Base-by-base conservation (phyloP, 2,329 filamentous ascomycete genomes). In the Aspergillus sergii region DNA sequence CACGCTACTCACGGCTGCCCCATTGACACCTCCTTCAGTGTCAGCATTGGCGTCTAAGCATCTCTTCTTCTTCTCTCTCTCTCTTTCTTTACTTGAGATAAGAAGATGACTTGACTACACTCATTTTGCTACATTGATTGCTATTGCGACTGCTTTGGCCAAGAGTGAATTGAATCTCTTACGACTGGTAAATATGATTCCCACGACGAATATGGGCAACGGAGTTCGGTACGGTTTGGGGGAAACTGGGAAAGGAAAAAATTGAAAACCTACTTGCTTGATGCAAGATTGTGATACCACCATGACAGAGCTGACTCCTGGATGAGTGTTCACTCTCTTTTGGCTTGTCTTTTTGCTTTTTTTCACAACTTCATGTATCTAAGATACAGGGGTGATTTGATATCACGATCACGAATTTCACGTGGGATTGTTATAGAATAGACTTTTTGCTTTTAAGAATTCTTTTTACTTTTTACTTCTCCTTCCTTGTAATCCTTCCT, bases 1-100 rank as follows among this genome's bases (percentile, higher is more conserved):
- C 71, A 75, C 45, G 79, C 79, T 45, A 81, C 79, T 53, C 76
- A 80, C 65, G 75, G 76, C 60, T 81, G 79, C 71, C 71, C 75
- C 51, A 71, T 75, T 61, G 54, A 71, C 63, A 73, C 76, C 57
- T 68, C 70, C 58, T 73, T 81, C 59, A 64, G 66, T 26, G 61
- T 81, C 58, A 78, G 78, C 53, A 26, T 54, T 23, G 21, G 50
- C 23, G 8, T 21, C 41, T 19, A 45, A 26, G 26, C 30, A n/a
- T n/a, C 41, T 58, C 28, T 46, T 19, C 10, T 10, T 14, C 16
- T n/a, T n/a, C n/a, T n/a, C n/a, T 39, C 8, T 21, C 39, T 41
- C 12, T 19, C 16, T 16, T 28, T n/a, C 28, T 41, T 12, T 39
- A 3, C 2, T 14, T 14, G 14, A 21, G 41, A 45, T 32, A 11